phyloP scores from a whole-genome alignment of 257 asterid genomes.

The Voacanga thouarsii region DNA sequence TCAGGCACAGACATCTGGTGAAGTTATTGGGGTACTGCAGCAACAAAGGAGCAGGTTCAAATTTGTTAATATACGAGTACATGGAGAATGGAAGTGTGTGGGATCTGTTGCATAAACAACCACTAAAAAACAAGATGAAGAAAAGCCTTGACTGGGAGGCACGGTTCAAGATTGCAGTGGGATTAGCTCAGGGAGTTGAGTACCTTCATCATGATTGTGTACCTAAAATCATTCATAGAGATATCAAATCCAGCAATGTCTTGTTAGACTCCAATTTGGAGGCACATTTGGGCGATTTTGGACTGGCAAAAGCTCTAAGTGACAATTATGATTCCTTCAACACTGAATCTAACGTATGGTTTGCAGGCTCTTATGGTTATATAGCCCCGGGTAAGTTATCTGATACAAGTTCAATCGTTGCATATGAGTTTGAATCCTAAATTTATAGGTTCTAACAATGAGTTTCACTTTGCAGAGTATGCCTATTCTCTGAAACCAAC shows the following conservation, averaged over 20 bases:
- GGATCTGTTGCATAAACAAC: conserved; percentile 79
- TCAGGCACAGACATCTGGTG: conserved; percentile 81
- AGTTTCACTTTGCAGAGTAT: conserved; percentile 52
- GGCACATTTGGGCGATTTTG: conserved; percentile 93
- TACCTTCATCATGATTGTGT: conserved; percentile 93
- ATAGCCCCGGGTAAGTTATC: conserved; percentile 79
- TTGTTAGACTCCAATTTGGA: conserved; percentile 77
- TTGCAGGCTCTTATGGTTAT: conserved; percentile 92
- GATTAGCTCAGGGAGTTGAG: conserved; percentile 84
- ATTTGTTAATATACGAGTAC: conserved; percentile 77
- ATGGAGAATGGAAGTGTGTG: conserved; percentile 94
- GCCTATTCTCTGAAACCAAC: conserved; percentile 82
- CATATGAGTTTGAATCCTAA: not conserved
- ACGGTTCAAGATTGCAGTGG: conserved; percentile 78
- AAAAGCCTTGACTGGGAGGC: conserved; percentile 61
- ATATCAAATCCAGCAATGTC: conserved; percentile 77
- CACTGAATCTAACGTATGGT: conserved; percentile 72
- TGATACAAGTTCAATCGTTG: not conserved
- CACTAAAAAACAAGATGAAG: conserved; percentile 45
- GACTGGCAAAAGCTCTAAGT: conserved; percentile 67
- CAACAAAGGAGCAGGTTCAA: conserved; percentile 57
- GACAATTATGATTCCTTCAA: conserved; percentile 53
- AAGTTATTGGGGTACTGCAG: conserved; percentile 77
- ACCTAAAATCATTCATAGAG: conserved; percentile 90
- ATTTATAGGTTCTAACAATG: not conserved